Evolutionary conservation across 768 basidiomycete genomes (phyloP).

Genomic region (Pilatotrama ljubarskyi): DNA sequence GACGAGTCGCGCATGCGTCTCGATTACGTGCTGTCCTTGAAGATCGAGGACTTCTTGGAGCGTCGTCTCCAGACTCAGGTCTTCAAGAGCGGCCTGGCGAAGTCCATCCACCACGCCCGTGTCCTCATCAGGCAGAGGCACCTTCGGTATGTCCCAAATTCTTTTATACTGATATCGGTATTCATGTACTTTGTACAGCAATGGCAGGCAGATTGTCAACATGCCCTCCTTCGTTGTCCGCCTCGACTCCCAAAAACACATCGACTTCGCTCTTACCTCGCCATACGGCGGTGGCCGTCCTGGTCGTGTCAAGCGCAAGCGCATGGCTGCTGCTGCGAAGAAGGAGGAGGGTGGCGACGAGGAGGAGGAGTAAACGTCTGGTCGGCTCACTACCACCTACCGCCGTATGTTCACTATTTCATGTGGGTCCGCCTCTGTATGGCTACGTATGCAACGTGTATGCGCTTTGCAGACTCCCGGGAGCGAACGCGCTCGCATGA

Average conservation of each 20-base stretch:
- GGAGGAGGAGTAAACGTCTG: conserved; percentile 30
- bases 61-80: conserved; percentile 98
- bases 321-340: conserved; percentile 76
- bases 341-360: conserved; percentile 83
- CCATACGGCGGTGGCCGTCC: conserved; percentile 51
- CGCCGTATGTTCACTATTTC: conserved; percentile 15
- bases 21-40: conserved; percentile 99
- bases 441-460: conserved; percentile 24
- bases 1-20: conserved; percentile 99
- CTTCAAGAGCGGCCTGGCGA: conserved; percentile 97
- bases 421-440: conserved; percentile 22
- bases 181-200: conserved; percentile 46
- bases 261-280: conserved; percentile 98
- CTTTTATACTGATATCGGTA: not conserved
- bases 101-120: conserved; percentile 98
- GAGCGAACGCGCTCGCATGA: not conserved
- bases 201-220: conserved; percentile 99
- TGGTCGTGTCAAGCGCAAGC: conserved; percentile 93
- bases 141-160: conserved; percentile 71
- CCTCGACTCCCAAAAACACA: conserved; percentile 99
- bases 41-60: conserved; percentile 99
- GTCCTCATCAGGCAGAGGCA: conserved; percentile 97
- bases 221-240: conserved; percentile 98
- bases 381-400: conserved; percentile 4
- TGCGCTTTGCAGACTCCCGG: conserved; percentile 13